Percentiles rank a stretch among this genome's conserved stretches.
Evolutionary conservation across 345 rosid genomes (phyloP).

Genomic region (Cardamine chenopodiifolia): DNA sequence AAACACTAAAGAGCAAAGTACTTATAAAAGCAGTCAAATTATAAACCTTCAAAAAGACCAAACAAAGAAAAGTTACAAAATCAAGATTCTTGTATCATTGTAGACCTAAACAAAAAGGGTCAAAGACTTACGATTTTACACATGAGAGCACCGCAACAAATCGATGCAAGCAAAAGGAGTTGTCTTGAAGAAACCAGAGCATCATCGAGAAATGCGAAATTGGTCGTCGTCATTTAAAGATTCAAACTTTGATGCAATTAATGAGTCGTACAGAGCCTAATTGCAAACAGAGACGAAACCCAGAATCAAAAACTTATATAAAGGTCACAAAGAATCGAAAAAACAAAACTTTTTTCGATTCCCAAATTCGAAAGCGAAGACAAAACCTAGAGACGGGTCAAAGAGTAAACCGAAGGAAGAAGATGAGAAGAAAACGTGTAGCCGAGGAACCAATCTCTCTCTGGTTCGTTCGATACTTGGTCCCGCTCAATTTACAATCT

Average conservation of each 20-base stretch:
- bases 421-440: conserved; percentile 23
- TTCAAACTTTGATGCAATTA: conserved; percentile 2
- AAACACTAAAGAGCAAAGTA: conserved; percentile 53
- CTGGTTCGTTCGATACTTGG: background rate
- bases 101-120: background rate
- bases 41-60: conserved; percentile 57
- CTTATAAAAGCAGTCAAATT: conserved; percentile 60
- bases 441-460: conserved; percentile 2
- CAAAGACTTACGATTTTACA: conserved; percentile 53
- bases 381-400: conserved; percentile 33
- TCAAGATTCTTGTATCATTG: background rate
- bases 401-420: conserved; percentile 17
- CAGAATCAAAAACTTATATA: conserved; percentile 1
- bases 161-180: conserved; percentile 43
- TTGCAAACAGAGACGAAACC: background rate
- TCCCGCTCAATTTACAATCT: conserved; percentile 23
- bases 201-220: conserved; percentile 19
- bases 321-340: background rate
- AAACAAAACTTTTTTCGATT: background rate
- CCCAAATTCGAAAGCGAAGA: conserved; percentile 9
- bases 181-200: conserved; percentile 33
- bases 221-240: conserved; percentile 39
- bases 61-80: background rate
- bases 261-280: conserved; percentile 23
- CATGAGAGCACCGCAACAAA: conserved; percentile 51